A percentile compares a stretch with the other conserved stretches of the same genome.
These are phyloP conservation scores for Escallonia rubra DNA, from an alignment of 129 eudicot species.

Conservation along the genomic window DNA sequence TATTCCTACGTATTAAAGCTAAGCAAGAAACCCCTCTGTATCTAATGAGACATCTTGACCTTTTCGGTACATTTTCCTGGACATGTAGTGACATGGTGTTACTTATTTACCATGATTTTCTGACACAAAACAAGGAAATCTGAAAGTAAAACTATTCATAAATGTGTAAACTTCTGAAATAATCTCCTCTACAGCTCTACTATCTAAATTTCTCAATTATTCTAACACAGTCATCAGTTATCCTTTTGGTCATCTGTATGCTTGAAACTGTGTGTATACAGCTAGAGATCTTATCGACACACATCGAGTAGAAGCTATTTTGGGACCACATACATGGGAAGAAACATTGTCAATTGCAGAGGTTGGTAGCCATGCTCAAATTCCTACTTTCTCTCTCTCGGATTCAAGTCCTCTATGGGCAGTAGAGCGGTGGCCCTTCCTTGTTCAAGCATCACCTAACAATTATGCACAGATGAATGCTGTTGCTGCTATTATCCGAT, in stretches of 20 bases:
- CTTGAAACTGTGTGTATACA: slow-evolving; percentile 20
- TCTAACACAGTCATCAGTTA: no score
- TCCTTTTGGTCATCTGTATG: no score
- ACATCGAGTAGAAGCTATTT: slow-evolving; percentile 30
- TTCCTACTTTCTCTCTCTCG: slow-evolving; percentile 42
- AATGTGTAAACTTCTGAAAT: no score
- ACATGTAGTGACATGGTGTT: no score
- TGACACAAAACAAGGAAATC: no score
- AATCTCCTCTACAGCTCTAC: background rate
- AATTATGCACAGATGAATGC: slow-evolving; percentile 39
- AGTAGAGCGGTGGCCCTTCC: slow-evolving; percentile 30
- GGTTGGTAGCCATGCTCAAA: slow-evolving; percentile 28
- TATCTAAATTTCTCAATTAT: no score
- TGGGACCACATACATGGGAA: slow-evolving; percentile 49
- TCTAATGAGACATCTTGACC: no score
- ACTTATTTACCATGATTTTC: no score
- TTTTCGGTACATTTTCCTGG: no score
- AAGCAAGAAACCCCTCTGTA: no score
- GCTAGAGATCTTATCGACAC: slow-evolving; percentile 33
- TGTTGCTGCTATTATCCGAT: slow-evolving; percentile 33
- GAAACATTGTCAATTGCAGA: slow-evolving; percentile 40
- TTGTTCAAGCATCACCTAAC: slow-evolving; percentile 43
- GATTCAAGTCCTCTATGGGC: slow-evolving; percentile 42
- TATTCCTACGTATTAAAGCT: background rate
- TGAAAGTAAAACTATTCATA: no score